A percentile compares a stretch with the other conserved stretches of the same genome.
Evolutionary conservation across 176 grass and related monocot species (phyloP).

Genomic region (Alopecurus myosuroides): DNA sequence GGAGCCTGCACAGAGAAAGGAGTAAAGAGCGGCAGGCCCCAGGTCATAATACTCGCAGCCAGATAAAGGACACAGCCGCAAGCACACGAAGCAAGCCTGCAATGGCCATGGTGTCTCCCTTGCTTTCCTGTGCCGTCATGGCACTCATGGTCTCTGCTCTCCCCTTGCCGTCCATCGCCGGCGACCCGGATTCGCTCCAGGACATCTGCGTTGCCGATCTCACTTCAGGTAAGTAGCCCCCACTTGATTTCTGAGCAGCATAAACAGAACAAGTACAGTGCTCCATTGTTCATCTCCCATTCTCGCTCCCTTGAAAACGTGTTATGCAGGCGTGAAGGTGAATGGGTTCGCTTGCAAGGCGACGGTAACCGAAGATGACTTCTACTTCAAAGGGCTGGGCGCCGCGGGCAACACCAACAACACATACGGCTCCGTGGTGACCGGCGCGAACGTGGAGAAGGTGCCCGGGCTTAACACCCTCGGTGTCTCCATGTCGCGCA

Average conservation of each 20-base stretch:
- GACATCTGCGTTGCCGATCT: conserved; percentile 50
- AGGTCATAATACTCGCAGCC: conserved; percentile 1
- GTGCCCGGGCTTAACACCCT: conserved; percentile 40
- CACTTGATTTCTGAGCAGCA: background rate
- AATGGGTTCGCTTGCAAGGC: conserved; percentile 32
- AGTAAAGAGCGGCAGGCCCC: conserved; percentile 22
- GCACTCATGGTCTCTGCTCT: background rate
- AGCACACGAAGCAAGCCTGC: background rate
- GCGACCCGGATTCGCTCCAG: conserved; percentile 43
- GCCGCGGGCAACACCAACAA: conserved; percentile 19
- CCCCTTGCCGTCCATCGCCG: background rate
- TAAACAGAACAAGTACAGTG: background rate
- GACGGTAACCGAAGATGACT: conserved; percentile 17
- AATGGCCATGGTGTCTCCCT: background rate
- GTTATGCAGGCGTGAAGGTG: conserved; percentile 20
- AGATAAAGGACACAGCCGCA: background rate
- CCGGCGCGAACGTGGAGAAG: conserved; percentile 28
- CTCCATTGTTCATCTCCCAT: background rate
- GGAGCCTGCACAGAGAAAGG: background rate
- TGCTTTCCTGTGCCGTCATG: background rate
- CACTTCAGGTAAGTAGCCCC: conserved; percentile 8
- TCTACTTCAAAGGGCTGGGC: conserved; percentile 19
- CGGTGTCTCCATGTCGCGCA: conserved; percentile 34
- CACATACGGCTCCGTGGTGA: conserved; percentile 14
- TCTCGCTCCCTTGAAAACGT: background rate